Evolutionary conservation across 2,329 filamentous ascomycete species (phyloP).

Genomic region (Ophidiomyces ophidiicola): DNA sequence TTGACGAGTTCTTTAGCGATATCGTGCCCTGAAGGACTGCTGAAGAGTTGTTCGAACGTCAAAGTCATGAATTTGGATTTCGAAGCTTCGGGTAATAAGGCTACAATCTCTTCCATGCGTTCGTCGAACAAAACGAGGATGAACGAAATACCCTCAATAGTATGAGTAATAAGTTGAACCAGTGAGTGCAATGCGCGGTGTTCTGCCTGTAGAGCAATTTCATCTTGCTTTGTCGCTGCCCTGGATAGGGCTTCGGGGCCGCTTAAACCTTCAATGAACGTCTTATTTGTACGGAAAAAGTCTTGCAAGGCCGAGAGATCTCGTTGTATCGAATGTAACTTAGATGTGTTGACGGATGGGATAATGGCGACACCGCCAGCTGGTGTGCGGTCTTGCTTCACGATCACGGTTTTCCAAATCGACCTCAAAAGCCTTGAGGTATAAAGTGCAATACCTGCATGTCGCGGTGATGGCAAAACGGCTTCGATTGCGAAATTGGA

Average conservation of each 20-base stretch:
- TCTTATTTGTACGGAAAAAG: slow-evolving; percentile 78
- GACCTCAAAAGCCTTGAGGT: slow-evolving; percentile 76
- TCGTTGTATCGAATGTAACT: slow-evolving; percentile 65
- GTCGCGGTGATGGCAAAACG: slow-evolving; percentile 75
- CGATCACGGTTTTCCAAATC: slow-evolving; percentile 72
- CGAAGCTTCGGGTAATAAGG: slow-evolving; percentile 57
- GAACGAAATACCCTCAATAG: slow-evolving; percentile 94
- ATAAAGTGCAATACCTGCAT: slow-evolving; percentile 79
- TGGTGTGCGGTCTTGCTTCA: slow-evolving; percentile 43
- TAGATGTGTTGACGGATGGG: slow-evolving; percentile 54
- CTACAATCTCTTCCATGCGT: slow-evolving; percentile 74
- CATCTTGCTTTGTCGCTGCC: slow-evolving; percentile 71
- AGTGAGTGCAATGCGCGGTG: slow-evolving; percentile 84
- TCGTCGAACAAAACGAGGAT: slow-evolving; percentile 92
- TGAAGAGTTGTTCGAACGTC: slow-evolving; percentile 82
- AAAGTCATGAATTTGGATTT: slow-evolving; percentile 60
- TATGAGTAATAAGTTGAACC: slow-evolving; percentile 72
- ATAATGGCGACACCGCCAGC: slow-evolving; percentile 51
- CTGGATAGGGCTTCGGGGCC: slow-evolving; percentile 74
- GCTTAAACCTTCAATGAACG: slow-evolving; percentile 86
- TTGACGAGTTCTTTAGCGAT: slow-evolving; percentile 91
- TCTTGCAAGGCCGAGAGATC: slow-evolving; percentile 65
- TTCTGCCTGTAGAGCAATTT: slow-evolving; percentile 83
- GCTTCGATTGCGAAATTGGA: slow-evolving; percentile 60
- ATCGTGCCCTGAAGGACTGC: slow-evolving; percentile 64